Conservation (phyloP, 495 filamentous ascomycete species). For the Penicillium parvum region DNA sequence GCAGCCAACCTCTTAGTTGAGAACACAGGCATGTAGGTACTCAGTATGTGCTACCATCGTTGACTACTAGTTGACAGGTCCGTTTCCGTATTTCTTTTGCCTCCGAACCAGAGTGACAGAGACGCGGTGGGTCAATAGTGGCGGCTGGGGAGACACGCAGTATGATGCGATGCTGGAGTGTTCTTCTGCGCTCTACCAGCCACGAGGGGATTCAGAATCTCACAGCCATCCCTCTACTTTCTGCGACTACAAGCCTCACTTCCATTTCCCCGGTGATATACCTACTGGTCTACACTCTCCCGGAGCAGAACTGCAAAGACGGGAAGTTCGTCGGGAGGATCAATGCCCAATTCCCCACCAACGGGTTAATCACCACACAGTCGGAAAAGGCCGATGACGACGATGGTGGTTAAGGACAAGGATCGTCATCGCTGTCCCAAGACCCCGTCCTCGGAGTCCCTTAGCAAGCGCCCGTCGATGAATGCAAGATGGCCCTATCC, state of each 20-base stretch:
- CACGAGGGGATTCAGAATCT: too few species aligned
- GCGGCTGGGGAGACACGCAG: slow-evolving; percentile 3
- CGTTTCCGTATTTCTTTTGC: slow-evolving; percentile 10
- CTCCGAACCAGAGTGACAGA: slow-evolving; percentile 1
- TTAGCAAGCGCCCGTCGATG: slow-evolving; percentile 1
- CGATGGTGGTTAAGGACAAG: not conserved
- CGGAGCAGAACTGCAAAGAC: too few species aligned
- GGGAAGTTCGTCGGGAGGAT: slow-evolving; percentile 11
- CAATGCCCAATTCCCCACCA: slow-evolving; percentile 1
- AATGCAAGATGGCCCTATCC: not conserved
- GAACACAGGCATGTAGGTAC: too few species aligned
- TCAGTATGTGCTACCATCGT: too few species aligned
- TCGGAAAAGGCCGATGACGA: not conserved
- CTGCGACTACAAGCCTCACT: too few species aligned
- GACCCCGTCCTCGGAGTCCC: slow-evolving; percentile 13
- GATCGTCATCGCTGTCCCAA: slow-evolving; percentile 8
- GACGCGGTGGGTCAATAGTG: slow-evolving; percentile 7
- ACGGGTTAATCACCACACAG: not conserved
- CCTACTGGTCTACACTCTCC: too few species aligned
- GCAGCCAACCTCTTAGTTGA: too few species aligned
- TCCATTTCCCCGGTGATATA: slow-evolving; percentile 8
- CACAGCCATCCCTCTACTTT: too few species aligned
- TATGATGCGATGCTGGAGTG: too few species aligned
- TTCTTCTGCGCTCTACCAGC: too few species aligned
- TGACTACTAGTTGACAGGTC: slow-evolving; percentile 30